Base-by-base conservation (phyloP, 2,329 filamentous ascomycete species). In the Alternaria alternata region DNA sequence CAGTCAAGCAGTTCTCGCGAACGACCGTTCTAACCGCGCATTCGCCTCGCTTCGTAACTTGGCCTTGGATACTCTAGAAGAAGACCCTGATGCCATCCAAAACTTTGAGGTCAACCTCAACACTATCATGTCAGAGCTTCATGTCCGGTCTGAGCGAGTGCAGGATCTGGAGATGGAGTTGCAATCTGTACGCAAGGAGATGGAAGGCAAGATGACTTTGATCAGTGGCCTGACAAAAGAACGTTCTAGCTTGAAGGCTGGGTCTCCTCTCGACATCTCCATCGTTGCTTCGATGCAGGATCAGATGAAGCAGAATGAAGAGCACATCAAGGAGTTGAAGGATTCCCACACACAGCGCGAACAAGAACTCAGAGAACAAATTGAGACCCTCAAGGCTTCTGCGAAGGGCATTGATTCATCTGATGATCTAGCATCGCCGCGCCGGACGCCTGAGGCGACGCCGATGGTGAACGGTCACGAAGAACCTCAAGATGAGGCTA, bases 181-280 rank as follows among this genome's bases (percentile, higher is more conserved):
- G 57, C 84, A 89, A 26, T 89, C 88, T 4, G 88, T 93, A 22
- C 95, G 92, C 82, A 97, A 93, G 82, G 95, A 99, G 78, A 96
- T 98, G 90, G 95, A 99, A 75, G 89, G 87, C 64, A 99, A 99
- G 86, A 93, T 94, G 84, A 92, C 92, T 30, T 94, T 99, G 74
- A 98, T 99, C 69, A 92, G 93, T 30, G 95, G 95, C 7, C 84
- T 99, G 64, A 96, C 95, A 4, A 90, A 95, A 54, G 96, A 99
- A 79, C 86, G 96, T 60, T 94, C 93, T 3, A 97, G 93, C 80
- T 85, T 97, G 81, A 93, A 94, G 76, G 86, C 84, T 76, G 84
- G 85, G 3, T 91, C 91, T 24, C 91, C 93, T 7, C 89, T 97
- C 74, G 95, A 99, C 74, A 96, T 97, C 76, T 94, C 92, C 0